Conservation (phyloP, 495 filamentous ascomycete species). For the Polyplosphaeria fusca region DNA sequence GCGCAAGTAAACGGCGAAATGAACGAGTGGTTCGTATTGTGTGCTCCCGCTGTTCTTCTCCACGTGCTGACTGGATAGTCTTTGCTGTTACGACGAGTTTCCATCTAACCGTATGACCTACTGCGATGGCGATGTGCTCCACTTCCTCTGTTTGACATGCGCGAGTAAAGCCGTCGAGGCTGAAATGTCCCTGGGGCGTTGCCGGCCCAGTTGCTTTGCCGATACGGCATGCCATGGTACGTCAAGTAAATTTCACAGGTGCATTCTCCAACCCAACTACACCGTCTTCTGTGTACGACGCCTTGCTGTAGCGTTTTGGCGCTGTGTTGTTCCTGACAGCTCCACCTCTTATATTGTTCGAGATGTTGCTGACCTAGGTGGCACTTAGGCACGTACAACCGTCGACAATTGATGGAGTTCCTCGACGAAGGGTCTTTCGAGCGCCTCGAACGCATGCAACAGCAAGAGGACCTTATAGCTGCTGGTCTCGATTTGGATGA, state of each 20-base stretch:
- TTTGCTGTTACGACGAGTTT: constrained; percentile 66
- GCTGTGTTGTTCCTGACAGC: too few species aligned
- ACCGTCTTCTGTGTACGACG: too few species aligned
- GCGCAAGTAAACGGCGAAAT: constrained; percentile 39
- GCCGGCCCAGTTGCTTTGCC: constrained; percentile 57
- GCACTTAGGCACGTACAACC: constrained; percentile 50
- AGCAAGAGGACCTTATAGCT: constrained; percentile 59
- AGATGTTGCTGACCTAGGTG: too few species aligned
- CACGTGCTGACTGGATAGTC: neutral
- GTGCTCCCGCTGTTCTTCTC: neutral
- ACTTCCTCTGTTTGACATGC: constrained; percentile 71
- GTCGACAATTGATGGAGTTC: constrained; percentile 52
- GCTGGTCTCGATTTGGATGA: constrained; percentile 40
- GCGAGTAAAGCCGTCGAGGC: constrained; percentile 60
- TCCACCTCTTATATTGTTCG: too few species aligned
- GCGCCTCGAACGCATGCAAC: constrained; percentile 64
- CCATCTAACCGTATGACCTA: constrained; percentile 64
- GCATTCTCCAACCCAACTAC: too few species aligned
- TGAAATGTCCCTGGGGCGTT: constrained; percentile 61
- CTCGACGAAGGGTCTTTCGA: constrained; percentile 56
- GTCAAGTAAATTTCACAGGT: too few species aligned
- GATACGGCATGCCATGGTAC: constrained; percentile 50
- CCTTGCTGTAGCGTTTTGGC: too few species aligned
- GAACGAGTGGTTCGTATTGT: constrained; percentile 48
- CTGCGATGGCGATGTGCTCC: constrained; percentile 56